Percentiles rank a stretch among this genome's conserved stretches.
Evolutionary conservation across 331 rosid species (phyloP).

Genomic region (Phaseolus coccineus): DNA sequence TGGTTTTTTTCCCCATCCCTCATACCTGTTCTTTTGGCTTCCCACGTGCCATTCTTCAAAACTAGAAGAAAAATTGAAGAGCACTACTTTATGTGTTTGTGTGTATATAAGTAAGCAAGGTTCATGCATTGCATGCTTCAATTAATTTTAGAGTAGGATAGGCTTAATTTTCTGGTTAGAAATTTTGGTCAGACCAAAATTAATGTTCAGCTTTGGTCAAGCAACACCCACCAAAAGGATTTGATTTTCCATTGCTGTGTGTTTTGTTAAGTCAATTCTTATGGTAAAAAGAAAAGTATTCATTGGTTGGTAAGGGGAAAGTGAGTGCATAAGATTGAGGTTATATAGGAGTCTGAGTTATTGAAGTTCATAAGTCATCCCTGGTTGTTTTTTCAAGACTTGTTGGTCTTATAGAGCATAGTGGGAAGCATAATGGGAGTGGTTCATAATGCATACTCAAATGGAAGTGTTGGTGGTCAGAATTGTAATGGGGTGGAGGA

Average conservation of each 20-base stretch:
- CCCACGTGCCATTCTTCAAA: slow-evolving; percentile 31
- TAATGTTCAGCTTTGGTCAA: slow-evolving; percentile 54
- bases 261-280: slow-evolving; percentile 32
- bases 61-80: slow-evolving; percentile 6
- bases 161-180: slow-evolving; percentile 47
- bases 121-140: slow-evolving; percentile 41
- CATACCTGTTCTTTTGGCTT: slow-evolving; percentile 15
- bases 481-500: slow-evolving; percentile 59
- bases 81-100: not conserved
- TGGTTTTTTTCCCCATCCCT: slow-evolving; percentile 1
- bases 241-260: slow-evolving; percentile 44
- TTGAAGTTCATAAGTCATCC: slow-evolving; percentile 25
- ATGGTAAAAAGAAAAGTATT: slow-evolving; percentile 29
- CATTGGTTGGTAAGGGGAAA: slow-evolving; percentile 39
- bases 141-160: slow-evolving; percentile 32
- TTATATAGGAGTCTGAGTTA: slow-evolving; percentile 20
- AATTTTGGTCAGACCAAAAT: slow-evolving; percentile 17
- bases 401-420: slow-evolving; percentile 41
- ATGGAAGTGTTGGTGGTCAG: slow-evolving; percentile 66
- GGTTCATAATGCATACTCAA: slow-evolving; percentile 50
- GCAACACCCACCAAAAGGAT: slow-evolving; percentile 57
- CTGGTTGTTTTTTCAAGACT: not conserved
- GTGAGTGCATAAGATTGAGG: slow-evolving; percentile 30
- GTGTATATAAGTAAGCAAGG: not conserved
- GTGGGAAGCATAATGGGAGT: slow-evolving; percentile 67